Conservation (phyloP, 805 yeast genomes). For the Kodamaea leandrae region DNA sequence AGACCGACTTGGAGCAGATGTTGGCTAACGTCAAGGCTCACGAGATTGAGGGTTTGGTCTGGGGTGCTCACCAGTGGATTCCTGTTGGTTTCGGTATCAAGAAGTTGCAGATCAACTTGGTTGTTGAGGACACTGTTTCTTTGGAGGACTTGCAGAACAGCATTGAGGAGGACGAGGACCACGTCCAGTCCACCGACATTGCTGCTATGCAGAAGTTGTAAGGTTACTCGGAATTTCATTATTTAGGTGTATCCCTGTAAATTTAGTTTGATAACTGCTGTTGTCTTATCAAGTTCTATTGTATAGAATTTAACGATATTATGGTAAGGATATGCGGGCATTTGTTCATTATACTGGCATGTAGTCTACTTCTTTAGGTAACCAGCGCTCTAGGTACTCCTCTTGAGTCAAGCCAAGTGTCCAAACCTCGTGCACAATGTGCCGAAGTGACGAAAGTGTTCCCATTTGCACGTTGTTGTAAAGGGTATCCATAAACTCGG, state of each 20-base stretch:
- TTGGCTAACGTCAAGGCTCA: slow-evolving; percentile 81
- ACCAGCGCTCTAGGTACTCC: slow-evolving; percentile 46
- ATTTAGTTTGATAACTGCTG: slow-evolving; percentile 9
- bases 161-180: slow-evolving; percentile 94
- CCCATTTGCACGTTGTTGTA: slow-evolving; percentile 55
- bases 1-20: slow-evolving; percentile 90
- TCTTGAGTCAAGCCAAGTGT: slow-evolving; percentile 41
- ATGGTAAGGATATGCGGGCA: slow-evolving; percentile 2
- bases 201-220: slow-evolving; percentile 98
- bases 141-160: slow-evolving; percentile 78
- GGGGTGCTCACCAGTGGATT: slow-evolving; percentile 98
- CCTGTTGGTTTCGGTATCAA: slow-evolving; percentile 99
- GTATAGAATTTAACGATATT: slow-evolving; percentile 19
- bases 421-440: slow-evolving; percentile 48
- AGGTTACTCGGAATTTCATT: slow-evolving; percentile 19
- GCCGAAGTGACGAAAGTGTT: slow-evolving; percentile 43
- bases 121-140: slow-evolving; percentile 96
- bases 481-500: slow-evolving; percentile 38
- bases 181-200: slow-evolving; percentile 97
- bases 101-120: slow-evolving; percentile 98
- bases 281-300: slow-evolving; percentile 17
- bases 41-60: slow-evolving; percentile 86
- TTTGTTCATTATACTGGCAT: slow-evolving; percentile 30
- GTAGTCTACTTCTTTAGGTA: slow-evolving; percentile 51
- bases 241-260: slow-evolving; percentile 7